phyloP scores from a whole-genome alignment of 495 filamentous ascomycete species.

The Penicillium psychrofluorescens region DNA sequence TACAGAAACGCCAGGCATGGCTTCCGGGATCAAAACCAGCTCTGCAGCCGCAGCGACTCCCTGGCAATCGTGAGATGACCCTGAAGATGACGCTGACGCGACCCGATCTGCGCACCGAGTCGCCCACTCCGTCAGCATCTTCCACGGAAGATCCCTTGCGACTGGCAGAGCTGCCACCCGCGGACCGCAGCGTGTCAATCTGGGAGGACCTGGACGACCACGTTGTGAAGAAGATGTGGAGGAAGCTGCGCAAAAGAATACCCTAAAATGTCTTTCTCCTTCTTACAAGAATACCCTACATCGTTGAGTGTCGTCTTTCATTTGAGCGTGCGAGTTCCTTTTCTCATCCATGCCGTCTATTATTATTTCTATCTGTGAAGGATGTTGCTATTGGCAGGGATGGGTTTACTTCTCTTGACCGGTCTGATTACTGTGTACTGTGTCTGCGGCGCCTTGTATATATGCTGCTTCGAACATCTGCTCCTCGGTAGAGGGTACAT shows the following conservation, averaged over 20 bases:
- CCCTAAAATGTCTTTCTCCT: neutral
- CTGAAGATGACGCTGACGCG: conserved; percentile 89
- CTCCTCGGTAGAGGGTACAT: too few species aligned
- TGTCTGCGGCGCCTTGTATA: conserved; percentile 13
- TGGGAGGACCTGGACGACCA: conserved; percentile 39
- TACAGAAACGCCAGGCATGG: conserved; percentile 13
- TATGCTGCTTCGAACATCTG: neutral
- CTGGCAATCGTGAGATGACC: conserved; percentile 72
- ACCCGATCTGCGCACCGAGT: conserved; percentile 70
- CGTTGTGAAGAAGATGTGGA: conserved; percentile 51
- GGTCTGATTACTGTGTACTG: conserved; percentile 4
- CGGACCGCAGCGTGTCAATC: conserved; percentile 35
- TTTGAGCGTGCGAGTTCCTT: neutral
- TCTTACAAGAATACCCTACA: neutral
- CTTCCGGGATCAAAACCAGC: conserved; percentile 10
- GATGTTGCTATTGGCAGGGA: neutral
- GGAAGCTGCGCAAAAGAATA: conserved; percentile 17
- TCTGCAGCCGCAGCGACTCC: conserved; percentile 8
- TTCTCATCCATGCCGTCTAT: conserved; percentile 2
- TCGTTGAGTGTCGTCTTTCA: neutral
- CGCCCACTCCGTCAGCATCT: conserved; percentile 43
- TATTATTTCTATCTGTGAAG: neutral
- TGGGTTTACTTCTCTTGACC: neutral
- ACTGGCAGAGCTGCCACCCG: conserved; percentile 43
- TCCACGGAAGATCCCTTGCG: conserved; percentile 52